Conservation (phyloP, 2,329 filamentous ascomycete species). For the Didymellaceae sp. region DNA sequence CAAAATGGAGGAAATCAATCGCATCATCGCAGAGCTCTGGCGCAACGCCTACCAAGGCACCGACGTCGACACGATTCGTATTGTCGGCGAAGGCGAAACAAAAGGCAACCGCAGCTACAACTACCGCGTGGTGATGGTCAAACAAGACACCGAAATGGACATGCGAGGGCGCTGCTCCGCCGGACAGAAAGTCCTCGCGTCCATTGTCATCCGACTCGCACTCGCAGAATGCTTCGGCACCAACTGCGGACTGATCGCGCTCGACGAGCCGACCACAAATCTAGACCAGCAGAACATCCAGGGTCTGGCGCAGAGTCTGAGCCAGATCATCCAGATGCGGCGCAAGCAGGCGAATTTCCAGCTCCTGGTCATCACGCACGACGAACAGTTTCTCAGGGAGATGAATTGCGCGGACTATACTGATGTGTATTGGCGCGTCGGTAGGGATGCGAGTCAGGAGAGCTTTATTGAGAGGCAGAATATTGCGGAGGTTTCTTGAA, state of each 20-base stretch:
- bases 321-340: constrained; percentile 84
- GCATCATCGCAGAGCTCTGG: constrained; percentile 96
- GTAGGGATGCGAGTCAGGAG: constrained; percentile 82
- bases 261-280: constrained; percentile 98
- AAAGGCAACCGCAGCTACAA: constrained; percentile 86
- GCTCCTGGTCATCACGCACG: constrained; percentile 97
- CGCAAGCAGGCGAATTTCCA: constrained; percentile 93
- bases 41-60: constrained; percentile 95
- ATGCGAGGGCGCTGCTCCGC: constrained; percentile 98
- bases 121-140: constrained; percentile 96
- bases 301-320: constrained; percentile 81
- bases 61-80: constrained; percentile 95
- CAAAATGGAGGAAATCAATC: constrained; percentile 99
- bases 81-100: constrained; percentile 86
- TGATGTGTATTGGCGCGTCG: constrained; percentile 89
- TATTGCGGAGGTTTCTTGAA: constrained; percentile 45
- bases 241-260: constrained; percentile 93
- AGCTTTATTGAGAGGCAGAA: constrained; percentile 76
- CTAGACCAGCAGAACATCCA: constrained; percentile 94
- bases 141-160: constrained; percentile 97
- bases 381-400: constrained; percentile 90
- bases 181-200: constrained; percentile 94
- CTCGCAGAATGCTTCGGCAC: constrained; percentile 95
- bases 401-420: constrained; percentile 96
- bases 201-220: constrained; percentile 95